Percentiles rank a stretch among this genome's conserved stretches.
Conservation (phyloP, 257 asterid genomes). For the Capsicum pubescens region DNA sequence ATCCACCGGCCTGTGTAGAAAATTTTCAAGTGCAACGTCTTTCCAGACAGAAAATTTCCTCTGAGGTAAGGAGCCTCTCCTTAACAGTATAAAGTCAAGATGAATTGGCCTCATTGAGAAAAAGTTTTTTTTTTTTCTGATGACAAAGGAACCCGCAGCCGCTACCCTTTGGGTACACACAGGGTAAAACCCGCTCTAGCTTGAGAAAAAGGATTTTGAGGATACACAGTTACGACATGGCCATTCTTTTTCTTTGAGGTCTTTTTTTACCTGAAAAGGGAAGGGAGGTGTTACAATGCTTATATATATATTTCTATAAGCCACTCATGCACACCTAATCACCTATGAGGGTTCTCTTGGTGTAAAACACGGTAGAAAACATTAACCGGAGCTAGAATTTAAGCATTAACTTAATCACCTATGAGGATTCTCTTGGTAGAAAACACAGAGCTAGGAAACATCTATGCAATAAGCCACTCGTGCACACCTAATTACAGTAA, state of each 20-base stretch:
- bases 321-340: too few species aligned
- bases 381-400: too few species aligned
- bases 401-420: too few species aligned
- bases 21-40: constrained; percentile 44
- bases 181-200: too few species aligned
- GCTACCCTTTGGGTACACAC: too few species aligned
- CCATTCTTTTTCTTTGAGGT: neutral
- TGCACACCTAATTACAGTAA: too few species aligned
- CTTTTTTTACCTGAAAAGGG: neutral
- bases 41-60: constrained; percentile 61
- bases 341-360: too few species aligned
- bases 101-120: constrained; percentile 4
- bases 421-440: too few species aligned
- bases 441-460: too few species aligned
- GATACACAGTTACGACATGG: neutral
- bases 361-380: too few species aligned
- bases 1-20: constrained; percentile 71
- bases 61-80: constrained; percentile 60
- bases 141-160: too few species aligned
- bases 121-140: neutral
- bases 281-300: neutral
- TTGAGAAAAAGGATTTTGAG: neutral
- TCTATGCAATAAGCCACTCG: too few species aligned
- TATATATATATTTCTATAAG: neutral
- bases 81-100: neutral